phyloP scores from a whole-genome alignment of 176 grass and related monocot species.

The Hordeum marinum region DNA sequence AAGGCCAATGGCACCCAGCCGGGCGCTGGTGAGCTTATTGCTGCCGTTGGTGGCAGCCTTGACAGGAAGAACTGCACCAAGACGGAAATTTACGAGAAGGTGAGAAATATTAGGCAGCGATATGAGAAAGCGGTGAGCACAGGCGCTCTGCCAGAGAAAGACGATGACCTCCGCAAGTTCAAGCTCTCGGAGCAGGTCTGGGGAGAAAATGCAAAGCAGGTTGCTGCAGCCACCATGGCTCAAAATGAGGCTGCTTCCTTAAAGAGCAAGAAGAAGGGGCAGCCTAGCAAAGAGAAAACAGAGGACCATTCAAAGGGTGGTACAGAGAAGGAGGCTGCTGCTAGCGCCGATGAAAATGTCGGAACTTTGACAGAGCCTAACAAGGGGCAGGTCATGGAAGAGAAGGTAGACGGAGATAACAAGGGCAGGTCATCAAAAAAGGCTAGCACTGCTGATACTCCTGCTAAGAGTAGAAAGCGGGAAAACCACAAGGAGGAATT shows the following conservation, averaged over 20 bases:
- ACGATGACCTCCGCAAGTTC: conserved; percentile 23
- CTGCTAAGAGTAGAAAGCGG: conserved; percentile 5
- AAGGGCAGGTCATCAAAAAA: conserved; percentile 3
- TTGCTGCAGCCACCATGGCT: background rate
- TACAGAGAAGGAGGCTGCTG: background rate
- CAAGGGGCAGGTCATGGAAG: background rate
- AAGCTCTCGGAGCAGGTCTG: conserved; percentile 22
- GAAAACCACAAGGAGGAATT: background rate
- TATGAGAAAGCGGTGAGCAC: conserved; percentile 6
- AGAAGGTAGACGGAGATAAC: background rate
- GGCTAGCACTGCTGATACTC: background rate
- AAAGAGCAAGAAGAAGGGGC: conserved; percentile 42
- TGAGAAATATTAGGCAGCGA: background rate
- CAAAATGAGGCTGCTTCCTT: background rate
- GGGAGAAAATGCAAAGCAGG: conserved; percentile 29
- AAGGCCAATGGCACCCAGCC: conserved; percentile 2
- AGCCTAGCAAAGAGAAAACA: conserved; percentile 14
- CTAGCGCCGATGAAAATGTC: background rate
- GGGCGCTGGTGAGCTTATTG: background rate
- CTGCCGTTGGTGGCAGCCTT: background rate
- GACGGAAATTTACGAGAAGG: conserved; percentile 15
- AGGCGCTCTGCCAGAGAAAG: background rate
- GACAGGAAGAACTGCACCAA: background rate
- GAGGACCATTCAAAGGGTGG: background rate
- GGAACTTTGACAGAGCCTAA: background rate